Evolutionary conservation across 306 rosid species (phyloP).

Genomic region (Styphnolobium japonicum): DNA sequence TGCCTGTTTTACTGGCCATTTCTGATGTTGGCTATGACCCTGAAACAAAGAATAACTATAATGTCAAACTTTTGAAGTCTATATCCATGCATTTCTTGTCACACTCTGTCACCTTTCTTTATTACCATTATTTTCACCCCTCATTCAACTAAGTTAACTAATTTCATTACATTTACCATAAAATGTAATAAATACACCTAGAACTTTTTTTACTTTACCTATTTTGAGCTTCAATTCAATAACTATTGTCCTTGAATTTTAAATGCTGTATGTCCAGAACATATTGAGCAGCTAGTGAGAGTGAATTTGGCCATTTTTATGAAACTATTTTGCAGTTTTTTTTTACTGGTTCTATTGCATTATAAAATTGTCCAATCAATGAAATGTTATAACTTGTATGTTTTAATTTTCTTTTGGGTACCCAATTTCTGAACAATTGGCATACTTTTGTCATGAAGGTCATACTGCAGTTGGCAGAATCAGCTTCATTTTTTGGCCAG

Average conservation of each 20-base stretch:
- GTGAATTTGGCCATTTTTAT: not conserved
- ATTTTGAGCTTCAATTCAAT: not conserved
- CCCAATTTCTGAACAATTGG: slow-evolving; percentile 10
- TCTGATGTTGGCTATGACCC: not conserved
- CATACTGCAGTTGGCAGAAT: slow-evolving; percentile 94
- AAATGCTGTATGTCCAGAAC: not conserved
- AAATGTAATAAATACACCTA: not conserved
- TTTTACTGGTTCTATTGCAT: slow-evolving; percentile 2
- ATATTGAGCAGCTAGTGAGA: not conserved
- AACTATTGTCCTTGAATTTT: not conserved
- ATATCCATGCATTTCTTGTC: not conserved
- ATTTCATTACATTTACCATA: not conserved
- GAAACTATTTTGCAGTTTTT: slow-evolving; percentile 1
- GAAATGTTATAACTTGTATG: too few relatives aligned
- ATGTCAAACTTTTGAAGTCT: not conserved
- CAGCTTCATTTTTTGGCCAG: slow-evolving; percentile 93
- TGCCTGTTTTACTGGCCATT: slow-evolving; percentile 1
- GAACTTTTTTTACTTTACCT: not conserved
- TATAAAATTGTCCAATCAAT: not conserved
- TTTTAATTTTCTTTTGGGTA: slow-evolving; percentile 21
- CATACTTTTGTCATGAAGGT: slow-evolving; percentile 59
- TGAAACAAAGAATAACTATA: not conserved
- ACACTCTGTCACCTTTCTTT: not conserved
- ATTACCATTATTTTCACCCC: not conserved
- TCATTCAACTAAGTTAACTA: not conserved